Conservation (phyloP, 2,329 filamentous ascomycete species). For the Fusarium dlaminii region DNA sequence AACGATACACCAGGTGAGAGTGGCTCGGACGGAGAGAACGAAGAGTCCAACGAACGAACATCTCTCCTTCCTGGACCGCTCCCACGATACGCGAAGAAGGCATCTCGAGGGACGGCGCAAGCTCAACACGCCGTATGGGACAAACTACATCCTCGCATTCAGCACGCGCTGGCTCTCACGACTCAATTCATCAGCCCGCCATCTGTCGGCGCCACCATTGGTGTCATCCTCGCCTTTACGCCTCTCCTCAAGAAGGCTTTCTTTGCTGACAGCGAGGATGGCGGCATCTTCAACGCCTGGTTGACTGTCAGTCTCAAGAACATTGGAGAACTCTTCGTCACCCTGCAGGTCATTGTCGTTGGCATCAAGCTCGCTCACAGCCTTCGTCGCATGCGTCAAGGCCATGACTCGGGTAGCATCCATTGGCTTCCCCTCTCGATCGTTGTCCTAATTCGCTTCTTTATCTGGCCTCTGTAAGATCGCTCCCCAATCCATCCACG, state of each 20-base stretch:
- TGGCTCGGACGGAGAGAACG: neutral
- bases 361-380: constrained; percentile 31
- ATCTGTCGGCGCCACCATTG: constrained; percentile 6
- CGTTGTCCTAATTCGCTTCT: constrained; percentile 14
- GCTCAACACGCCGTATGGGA: constrained; percentile 22
- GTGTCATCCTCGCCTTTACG: constrained; percentile 9
- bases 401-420: constrained; percentile 13
- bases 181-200: constrained; percentile 28
- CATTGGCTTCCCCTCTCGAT: constrained; percentile 6
- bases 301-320: constrained; percentile 29
- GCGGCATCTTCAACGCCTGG: constrained; percentile 26
- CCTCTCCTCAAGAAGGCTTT: constrained; percentile 26
- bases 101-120: constrained; percentile 3
- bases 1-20: neutral
- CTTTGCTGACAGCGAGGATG: constrained; percentile 16
- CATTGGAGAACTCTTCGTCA: constrained; percentile 28
- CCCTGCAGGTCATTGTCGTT: constrained; percentile 24
- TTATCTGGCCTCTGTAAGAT: constrained; percentile 26
- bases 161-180: neutral
- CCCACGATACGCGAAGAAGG: constrained; percentile 15
- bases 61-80: constrained; percentile 23
- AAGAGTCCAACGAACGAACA: constrained; percentile 9
- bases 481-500: accelerated
- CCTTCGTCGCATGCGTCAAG: constrained; percentile 21
- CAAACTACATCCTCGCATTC: constrained; percentile 4